Base-by-base conservation (phyloP, 2,329 filamentous ascomycete genomes). In the Xylaria sp. region DNA sequence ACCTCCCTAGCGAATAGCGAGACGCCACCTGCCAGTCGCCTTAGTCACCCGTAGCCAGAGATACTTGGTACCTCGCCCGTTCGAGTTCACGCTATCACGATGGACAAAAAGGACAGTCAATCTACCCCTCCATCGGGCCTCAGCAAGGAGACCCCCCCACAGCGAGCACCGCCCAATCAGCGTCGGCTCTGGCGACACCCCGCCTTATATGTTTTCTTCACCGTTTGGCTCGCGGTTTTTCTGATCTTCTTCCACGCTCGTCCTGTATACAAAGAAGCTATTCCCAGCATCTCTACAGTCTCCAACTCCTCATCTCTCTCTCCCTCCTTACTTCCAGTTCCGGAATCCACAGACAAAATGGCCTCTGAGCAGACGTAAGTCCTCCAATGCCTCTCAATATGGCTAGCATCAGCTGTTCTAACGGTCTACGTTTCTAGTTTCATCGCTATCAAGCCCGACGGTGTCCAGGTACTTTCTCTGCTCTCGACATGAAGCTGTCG, bases 371-470 rank as follows among this genome's bases (percentile, higher is more conserved):
- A 71, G 64, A 72, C 70, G 70, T 72, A 59, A 65, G 70, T 68
- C n/a, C 19, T 8, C 23, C 23, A 7, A 18, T 13, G 13, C 16
- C 35, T 2, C 55, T 16, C 13, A 51, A 3, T 5, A 13, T 30
- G 7, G 23, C 23, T n/a, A n/a, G 6, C 1, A 30, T 34, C 18
- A 9, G 16, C 18, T 39, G 19, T 35, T 35, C 65, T 64, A 53
- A 66, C 55, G 11, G 37, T 56, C 18, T 16, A 9, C 7, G 23
- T 47, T 23, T 54, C 70, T 74, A 97, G 93, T 83, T 97, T 97
- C 90, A 97, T 97, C 86, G 94, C 94, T 77, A 91, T 99, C 87
- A 99, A 99, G 92, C 94, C 93, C 73, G 94, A 97, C 82, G 94
- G 94, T 79, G 94, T 97, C 82, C 94, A 97, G 88, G 92, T 96